Percentiles rank a stretch among this genome's conserved stretches.
phyloP scores from a whole-genome alignment of 2,329 filamentous ascomycete genomes.

The Aspergillus jensenii region DNA sequence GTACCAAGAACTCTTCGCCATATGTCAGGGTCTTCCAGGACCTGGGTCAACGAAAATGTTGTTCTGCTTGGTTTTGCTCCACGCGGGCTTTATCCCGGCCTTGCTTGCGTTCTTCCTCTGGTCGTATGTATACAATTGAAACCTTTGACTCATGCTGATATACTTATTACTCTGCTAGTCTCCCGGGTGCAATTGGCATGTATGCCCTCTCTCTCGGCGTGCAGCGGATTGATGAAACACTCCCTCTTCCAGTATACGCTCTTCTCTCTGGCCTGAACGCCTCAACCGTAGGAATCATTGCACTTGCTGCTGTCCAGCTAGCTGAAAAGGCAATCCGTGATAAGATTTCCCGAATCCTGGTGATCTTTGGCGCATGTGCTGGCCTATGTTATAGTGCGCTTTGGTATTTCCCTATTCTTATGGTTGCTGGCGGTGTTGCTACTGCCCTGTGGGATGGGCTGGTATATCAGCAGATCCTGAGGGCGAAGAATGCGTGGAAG shows the following conservation, averaged over 20 bases:
- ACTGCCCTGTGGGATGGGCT: constrained; percentile 59
- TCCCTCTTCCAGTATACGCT: constrained; percentile 66
- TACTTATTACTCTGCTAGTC: constrained; percentile 34
- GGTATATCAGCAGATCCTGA: constrained; percentile 48
- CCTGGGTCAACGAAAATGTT: constrained; percentile 71
- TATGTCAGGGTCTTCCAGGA: constrained; percentile 68
- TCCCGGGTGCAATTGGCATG: constrained; percentile 71
- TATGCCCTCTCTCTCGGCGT: constrained; percentile 66
- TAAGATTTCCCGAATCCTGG: constrained; percentile 59
- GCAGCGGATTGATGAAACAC: constrained; percentile 55
- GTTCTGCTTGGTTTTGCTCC: constrained; percentile 66
- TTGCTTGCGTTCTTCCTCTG: constrained; percentile 63
- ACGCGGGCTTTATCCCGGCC: constrained; percentile 59
- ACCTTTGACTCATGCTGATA: too few relatives aligned
- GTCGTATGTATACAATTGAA: constrained; percentile 47
- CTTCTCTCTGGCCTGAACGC: constrained; percentile 71
- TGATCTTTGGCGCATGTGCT: constrained; percentile 63
- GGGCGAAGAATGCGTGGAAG: constrained; percentile 25
- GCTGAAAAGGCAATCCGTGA: constrained; percentile 69
- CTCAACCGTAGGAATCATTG: constrained; percentile 70
- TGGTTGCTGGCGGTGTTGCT: constrained; percentile 54
- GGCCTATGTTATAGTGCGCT: constrained; percentile 70
- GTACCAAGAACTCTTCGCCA: constrained; percentile 71
- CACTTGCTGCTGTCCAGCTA: constrained; percentile 67
- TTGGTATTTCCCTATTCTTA: constrained; percentile 72